Conservation (phyloP, 176 grass and related monocot species). For the Carex parvula region DNA sequence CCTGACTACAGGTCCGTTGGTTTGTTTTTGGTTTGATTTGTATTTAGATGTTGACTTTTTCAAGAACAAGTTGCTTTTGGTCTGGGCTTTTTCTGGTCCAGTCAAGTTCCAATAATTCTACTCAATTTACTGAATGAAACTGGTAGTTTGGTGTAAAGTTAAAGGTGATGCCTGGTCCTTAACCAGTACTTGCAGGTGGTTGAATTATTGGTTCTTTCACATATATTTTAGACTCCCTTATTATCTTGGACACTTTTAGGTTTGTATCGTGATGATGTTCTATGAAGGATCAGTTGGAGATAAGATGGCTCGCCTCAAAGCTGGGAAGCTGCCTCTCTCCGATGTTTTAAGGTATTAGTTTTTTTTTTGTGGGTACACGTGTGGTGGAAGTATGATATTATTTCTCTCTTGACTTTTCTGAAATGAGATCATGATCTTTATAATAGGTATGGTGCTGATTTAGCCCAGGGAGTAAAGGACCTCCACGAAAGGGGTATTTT, state of each 20-base stretch:
- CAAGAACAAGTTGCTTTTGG: neutral
- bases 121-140: neutral
- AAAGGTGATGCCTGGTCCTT: neutral
- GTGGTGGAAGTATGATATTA: neutral
- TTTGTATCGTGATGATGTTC: conserved; percentile 93
- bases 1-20: neutral
- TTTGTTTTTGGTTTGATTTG: neutral
- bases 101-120: neutral
- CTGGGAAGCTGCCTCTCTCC: conserved; percentile 70
- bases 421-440: conserved; percentile 3
- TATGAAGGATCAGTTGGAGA: conserved; percentile 95
- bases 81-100: neutral
- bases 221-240: neutral
- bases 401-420: neutral
- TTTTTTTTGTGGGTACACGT: neutral
- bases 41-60: neutral
- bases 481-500: conserved; percentile 71
- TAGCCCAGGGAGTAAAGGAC: conserved; percentile 69
- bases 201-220: neutral
- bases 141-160: neutral
- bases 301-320: conserved; percentile 81
- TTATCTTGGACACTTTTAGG: conserved; percentile 38
- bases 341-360: conserved; percentile 74
- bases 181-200: neutral
- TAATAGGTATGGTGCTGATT: conserved; percentile 71